Conservation (phyloP, 1,139 yeast species). For the Hyphopichia wangnamkhiaoensis region DNA sequence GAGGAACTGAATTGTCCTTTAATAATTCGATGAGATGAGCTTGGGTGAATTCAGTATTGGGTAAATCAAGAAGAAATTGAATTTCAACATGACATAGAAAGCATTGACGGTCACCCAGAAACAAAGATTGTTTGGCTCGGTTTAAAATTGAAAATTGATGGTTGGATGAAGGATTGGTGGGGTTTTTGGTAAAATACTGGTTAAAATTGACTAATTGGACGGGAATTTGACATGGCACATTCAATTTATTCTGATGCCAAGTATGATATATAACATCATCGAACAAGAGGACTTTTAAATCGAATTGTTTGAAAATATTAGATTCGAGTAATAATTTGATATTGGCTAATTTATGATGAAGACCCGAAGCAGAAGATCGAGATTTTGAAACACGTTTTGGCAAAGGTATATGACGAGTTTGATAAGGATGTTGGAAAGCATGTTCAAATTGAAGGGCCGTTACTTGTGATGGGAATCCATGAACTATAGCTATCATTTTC, state of each 20-base stretch:
- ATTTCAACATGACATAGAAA: constrained; percentile 24
- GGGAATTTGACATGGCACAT: constrained; percentile 6
- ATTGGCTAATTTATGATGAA: constrained; percentile 55
- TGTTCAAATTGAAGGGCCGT: constrained; percentile 74
- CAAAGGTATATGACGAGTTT: constrained; percentile 57
- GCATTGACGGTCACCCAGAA: constrained; percentile 19
- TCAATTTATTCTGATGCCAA: constrained; percentile 33
- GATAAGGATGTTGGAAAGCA: constrained; percentile 76
- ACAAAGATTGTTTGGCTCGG: not conserved
- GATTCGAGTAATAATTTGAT: constrained; percentile 46
- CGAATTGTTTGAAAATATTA: constrained; percentile 42
- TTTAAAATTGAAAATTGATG: constrained; percentile 5
- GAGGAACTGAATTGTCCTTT: constrained; percentile 14
- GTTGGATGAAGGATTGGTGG: not conserved
- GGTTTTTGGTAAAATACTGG: not conserved
- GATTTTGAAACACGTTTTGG: constrained; percentile 25
- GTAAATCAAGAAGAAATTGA: constrained; percentile 30
- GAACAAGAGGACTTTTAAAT: constrained; percentile 42
- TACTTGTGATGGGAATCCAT: constrained; percentile 73
- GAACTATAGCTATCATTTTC: constrained; percentile 62
- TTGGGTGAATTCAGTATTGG: not conserved
- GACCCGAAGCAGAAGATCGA: constrained; percentile 33
- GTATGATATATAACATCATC: constrained; percentile 21
- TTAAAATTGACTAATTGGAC: not conserved
- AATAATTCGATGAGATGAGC: constrained; percentile 5